A percentile compares a stretch with the other conserved stretches of the same genome.
Evolutionary conservation across 441 rosid genomes (phyloP).

Genomic region (Daphne laureola): DNA sequence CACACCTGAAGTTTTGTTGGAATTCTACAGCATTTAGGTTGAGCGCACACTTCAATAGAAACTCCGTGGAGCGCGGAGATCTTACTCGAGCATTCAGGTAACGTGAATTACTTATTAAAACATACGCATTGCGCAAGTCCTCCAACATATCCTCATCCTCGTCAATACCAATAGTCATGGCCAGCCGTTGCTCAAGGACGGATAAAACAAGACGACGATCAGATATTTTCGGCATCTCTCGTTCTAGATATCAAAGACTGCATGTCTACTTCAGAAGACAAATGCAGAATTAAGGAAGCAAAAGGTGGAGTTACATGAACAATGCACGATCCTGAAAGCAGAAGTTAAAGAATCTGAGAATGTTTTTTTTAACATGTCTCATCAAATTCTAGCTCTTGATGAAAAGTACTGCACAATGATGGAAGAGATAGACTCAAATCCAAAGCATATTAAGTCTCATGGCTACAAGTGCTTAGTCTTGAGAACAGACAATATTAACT

Average conservation of each 20-base stretch:
- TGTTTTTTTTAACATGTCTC: conserved; percentile 28
- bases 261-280: conserved; percentile 40
- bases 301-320: conserved; percentile 38
- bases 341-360: conserved; percentile 39
- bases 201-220: too few relatives aligned
- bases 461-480: conserved; percentile 39
- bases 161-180: too few relatives aligned
- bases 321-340: conserved; percentile 34
- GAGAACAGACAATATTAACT: conserved; percentile 30
- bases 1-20: too few relatives aligned
- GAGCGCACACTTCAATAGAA: too few relatives aligned
- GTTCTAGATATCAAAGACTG: conserved; percentile 41
- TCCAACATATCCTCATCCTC: too few relatives aligned
- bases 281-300: conserved; percentile 42
- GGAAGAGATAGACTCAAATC: conserved; percentile 56
- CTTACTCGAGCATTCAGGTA: too few relatives aligned
- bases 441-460: conserved; percentile 46
- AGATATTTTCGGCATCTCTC: too few relatives aligned
- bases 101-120: too few relatives aligned
- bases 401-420: conserved; percentile 37
- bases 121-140: too few relatives aligned
- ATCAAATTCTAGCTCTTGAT: conserved; percentile 40
- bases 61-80: too few relatives aligned
- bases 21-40: too few relatives aligned
- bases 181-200: too few relatives aligned